These are phyloP conservation scores for Arabis alpina DNA, from an alignment of 345 rosid genomes.

Conservation along the genomic window DNA sequence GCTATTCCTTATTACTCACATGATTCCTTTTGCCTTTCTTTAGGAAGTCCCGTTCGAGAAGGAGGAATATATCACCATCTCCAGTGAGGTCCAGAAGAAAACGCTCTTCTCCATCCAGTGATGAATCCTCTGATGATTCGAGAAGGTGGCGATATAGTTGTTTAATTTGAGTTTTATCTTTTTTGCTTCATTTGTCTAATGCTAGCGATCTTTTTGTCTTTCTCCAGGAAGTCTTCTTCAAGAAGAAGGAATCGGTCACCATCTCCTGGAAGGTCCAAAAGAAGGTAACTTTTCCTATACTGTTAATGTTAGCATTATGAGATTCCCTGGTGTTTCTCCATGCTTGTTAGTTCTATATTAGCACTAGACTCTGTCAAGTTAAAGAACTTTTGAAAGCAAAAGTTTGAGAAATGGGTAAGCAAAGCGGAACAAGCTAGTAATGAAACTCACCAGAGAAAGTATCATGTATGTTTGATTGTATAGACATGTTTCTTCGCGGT, in stretches of 20 bases:
- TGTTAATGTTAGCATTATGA: conserved; percentile 12
- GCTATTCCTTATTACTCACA: conserved; percentile 1
- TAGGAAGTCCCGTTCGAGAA: conserved; percentile 70
- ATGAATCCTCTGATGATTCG: conserved; percentile 78
- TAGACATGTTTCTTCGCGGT: conserved; percentile 96
- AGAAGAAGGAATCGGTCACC: conserved; percentile 67
- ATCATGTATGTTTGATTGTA: conserved; percentile 90
- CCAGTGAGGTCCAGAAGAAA: conserved; percentile 83
- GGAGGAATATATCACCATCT: conserved; percentile 67
- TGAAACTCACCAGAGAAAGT: conserved; percentile 47
- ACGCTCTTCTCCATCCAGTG: conserved; percentile 69
- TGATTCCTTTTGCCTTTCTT: conserved; percentile 18
- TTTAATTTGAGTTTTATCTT: conserved; percentile 34
- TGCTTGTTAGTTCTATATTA: conserved; percentile 31
- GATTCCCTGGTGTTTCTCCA: conserved; percentile 24
- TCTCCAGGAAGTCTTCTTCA: conserved; percentile 64
- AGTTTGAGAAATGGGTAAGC: conserved; percentile 32
- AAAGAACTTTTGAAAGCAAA: conserved; percentile 26
- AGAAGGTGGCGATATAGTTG: conserved; percentile 56
- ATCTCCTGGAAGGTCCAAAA: conserved; percentile 80
- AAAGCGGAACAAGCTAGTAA: conserved; percentile 24
- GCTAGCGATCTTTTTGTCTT: conserved; percentile 18
- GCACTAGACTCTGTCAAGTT: conserved; percentile 26
- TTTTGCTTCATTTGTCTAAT: background rate
- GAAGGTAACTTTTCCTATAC: conserved; percentile 57